Conservation (phyloP, 768 basidiomycete genomes). For the Gloeostereum incarnatum region DNA sequence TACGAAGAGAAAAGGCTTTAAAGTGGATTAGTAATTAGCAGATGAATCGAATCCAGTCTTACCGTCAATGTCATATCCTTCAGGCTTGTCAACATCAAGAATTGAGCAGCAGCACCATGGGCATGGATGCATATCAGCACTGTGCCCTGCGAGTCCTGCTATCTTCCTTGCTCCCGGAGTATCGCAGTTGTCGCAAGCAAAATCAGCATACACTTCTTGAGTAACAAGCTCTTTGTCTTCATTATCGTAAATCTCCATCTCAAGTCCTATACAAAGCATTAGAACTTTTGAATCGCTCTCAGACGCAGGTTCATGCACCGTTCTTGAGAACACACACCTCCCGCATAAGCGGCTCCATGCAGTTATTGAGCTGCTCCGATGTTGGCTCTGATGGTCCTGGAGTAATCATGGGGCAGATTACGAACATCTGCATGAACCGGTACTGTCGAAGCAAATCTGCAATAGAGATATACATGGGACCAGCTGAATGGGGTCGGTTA, state of each 20-base stretch:
- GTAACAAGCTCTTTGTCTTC: neutral
- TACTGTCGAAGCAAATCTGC: slow-evolving; percentile 13
- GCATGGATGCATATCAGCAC: slow-evolving; percentile 16
- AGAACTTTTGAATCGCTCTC: neutral
- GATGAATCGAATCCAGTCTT: neutral
- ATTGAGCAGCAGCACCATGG: slow-evolving; percentile 13
- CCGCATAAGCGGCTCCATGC: slow-evolving; percentile 9
- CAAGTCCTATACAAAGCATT: slow-evolving; percentile 11
- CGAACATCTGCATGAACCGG: slow-evolving; percentile 13
- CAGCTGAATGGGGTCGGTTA: slow-evolving; percentile 15
- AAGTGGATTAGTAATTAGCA: neutral
- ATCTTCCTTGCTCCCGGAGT: slow-evolving; percentile 17
- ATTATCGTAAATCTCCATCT: slow-evolving; percentile 15
- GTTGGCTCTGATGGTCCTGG: slow-evolving; percentile 18
- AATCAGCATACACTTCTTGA: slow-evolving; percentile 14
- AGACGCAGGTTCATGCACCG: slow-evolving; percentile 10
- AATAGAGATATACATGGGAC: slow-evolving; percentile 14
- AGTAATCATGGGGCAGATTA: slow-evolving; percentile 12
- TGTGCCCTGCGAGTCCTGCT: slow-evolving; percentile 16
- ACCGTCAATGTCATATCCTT: slow-evolving; percentile 7
- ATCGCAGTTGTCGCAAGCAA: slow-evolving; percentile 17
- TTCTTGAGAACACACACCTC: slow-evolving; percentile 14
- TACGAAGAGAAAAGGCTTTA: slow-evolving; percentile 3
- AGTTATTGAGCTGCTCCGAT: slow-evolving; percentile 16
- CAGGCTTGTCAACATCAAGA: slow-evolving; percentile 12